Base-by-base conservation (phyloP, 345 rosid species). In the Populus euphratica region DNA sequence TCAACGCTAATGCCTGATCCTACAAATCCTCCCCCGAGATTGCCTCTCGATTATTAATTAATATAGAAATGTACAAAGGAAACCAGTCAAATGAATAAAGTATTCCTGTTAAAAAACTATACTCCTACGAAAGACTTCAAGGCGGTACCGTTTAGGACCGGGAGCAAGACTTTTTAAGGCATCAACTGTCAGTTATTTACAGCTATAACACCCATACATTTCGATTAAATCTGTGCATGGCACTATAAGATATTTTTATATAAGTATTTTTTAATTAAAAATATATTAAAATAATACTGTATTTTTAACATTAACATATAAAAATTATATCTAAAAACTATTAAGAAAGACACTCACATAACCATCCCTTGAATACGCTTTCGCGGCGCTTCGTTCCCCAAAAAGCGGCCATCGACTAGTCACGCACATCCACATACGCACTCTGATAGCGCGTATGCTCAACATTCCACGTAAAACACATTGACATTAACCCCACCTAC, bases 341-440 rank as follows among this genome's bases (percentile, higher is more conserved):
- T 2, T 31, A 31, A 41, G 44, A 41, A 41, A 41, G 44, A 41
- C 8, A 7, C 39, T 6, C 8, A 76, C 6, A 5, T 29, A 35
- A 21, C 50, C 3, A 8, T 12, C 64, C 25, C 21, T 8, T 21
- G 2, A 10, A 8, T 27, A 50, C 75, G 62, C 23, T 20, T 66
- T 44, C 78, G 68, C 76, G 78, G 81, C 68, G 79, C 38, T n/a
- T 4, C 68, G 21, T 47, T 68, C 16, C 56, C 43, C 44, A 7
- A 56, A 63, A 43, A 44, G 50, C 44, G n/a, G 23, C 67, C 23
- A 6, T 1, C 2, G 3, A 1, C 0, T 17, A 5, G 18, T 12
- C 21, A 3, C n/a, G 0, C 39, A 31, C 27, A 18, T 6, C 20
- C 38, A 13, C 52, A 21, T 21, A 23, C 63, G 63, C 9, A 12